Conservation (phyloP, 1,284 basidiomycete species). For the Rhodotorula sp. region DNA sequence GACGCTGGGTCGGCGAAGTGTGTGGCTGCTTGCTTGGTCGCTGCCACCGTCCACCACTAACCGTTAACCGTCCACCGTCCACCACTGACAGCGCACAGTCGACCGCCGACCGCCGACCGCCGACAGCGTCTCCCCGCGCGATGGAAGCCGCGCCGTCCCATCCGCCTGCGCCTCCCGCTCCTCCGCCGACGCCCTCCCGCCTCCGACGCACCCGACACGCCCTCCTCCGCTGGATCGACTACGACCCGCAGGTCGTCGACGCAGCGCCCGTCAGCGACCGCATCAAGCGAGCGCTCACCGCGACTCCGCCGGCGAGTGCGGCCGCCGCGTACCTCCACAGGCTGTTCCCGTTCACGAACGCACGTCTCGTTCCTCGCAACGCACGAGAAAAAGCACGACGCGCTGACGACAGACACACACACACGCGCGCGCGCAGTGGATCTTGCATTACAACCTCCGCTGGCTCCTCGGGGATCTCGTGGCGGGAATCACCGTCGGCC, state of each 20-base stretch:
- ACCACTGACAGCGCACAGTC: no score
- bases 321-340: slow-evolving; percentile 41
- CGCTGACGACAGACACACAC: not conserved
- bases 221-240: slow-evolving; percentile 8
- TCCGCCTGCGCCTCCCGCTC: no score
- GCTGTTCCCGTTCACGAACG: slow-evolving; percentile 49
- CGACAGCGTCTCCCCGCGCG: no score
- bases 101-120: no score
- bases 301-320: not conserved
- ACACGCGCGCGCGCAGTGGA: no score
- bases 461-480: slow-evolving; percentile 47
- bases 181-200: no score
- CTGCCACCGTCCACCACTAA: no score
- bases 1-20: no score
- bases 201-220: not conserved
- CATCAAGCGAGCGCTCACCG: not conserved
- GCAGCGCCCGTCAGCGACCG: slow-evolving; percentile 21
- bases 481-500: slow-evolving; percentile 50
- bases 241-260: slow-evolving; percentile 22
- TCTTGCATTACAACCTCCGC: slow-evolving; percentile 5
- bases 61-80: no score
- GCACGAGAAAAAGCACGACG: no score
- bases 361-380: slow-evolving; percentile 38
- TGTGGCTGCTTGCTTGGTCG: no score
- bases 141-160: no score